Conservation (phyloP, 1,284 basidiomycete species). For the Cryptococcus jaspeensis region DNA sequence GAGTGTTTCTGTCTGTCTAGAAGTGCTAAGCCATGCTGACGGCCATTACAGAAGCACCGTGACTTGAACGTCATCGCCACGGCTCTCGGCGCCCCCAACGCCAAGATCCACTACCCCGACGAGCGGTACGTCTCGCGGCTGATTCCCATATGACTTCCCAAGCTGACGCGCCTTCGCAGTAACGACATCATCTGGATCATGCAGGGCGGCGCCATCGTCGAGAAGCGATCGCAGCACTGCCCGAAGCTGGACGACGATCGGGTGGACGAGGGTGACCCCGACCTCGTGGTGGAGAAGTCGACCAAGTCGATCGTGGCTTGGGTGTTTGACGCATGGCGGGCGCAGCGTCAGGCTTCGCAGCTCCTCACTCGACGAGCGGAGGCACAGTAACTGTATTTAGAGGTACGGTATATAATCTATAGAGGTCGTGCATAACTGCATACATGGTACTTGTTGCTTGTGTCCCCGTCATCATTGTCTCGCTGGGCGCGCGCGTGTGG, state of each 20-base stretch:
- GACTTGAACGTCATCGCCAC: slow-evolving; percentile 27
- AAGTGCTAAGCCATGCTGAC: background rate
- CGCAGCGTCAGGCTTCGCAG: background rate
- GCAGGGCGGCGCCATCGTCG: slow-evolving; percentile 19
- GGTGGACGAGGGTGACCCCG: slow-evolving; percentile 27
- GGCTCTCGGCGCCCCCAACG: slow-evolving; percentile 27
- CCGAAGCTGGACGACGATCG: slow-evolving; percentile 26
- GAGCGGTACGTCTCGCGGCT: slow-evolving; percentile 19
- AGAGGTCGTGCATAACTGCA: background rate
- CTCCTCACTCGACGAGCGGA: background rate
- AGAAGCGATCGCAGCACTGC: slow-evolving; percentile 31
- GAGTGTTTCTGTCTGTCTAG: background rate
- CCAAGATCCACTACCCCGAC: slow-evolving; percentile 21
- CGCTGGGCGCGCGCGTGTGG: too few species aligned
- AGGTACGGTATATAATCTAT: background rate
- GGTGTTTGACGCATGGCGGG: background rate
- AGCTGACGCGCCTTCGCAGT: slow-evolving; percentile 10
- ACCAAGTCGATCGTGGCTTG: background rate
- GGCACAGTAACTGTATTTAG: too few species aligned
- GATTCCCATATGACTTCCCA: too few species aligned
- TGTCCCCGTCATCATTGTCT: too few species aligned
- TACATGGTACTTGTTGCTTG: background rate
- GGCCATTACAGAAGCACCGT: slow-evolving; percentile 22
- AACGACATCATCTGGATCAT: slow-evolving; percentile 36
- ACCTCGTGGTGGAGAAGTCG: slow-evolving; percentile 20